Evolutionary conservation across 345 rosid genomes (phyloP).

Genomic region (Corchorus olitorius): DNA sequence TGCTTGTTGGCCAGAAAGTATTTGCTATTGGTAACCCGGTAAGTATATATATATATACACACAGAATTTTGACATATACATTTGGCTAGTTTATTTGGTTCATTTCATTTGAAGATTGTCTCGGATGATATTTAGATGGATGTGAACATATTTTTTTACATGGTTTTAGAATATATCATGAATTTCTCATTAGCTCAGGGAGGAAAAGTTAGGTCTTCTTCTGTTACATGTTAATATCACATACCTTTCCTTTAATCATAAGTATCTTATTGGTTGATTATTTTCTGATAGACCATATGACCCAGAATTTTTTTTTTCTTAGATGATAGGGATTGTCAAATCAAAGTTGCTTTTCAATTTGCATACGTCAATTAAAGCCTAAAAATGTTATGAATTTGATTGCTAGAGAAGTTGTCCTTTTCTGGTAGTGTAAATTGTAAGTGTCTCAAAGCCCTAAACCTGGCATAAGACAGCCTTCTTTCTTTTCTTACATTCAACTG

Average conservation of each 20-base stretch:
- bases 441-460: too few relatives aligned
- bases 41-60: constrained; percentile 37
- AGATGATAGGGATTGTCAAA: neutral
- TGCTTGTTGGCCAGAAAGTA: constrained; percentile 97
- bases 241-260: neutral
- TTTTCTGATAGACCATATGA: neutral
- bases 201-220: neutral
- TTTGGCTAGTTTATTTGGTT: neutral
- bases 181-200: neutral
- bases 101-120: neutral
- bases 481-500: too few relatives aligned
- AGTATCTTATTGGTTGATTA: neutral
- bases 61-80: neutral
- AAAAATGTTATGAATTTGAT: neutral
- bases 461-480: too few relatives aligned
- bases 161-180: neutral
- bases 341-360: neutral
- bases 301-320: neutral
- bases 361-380: neutral
- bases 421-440: neutral
- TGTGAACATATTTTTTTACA: neutral
- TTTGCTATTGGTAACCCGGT: constrained; percentile 97
- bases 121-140: neutral
- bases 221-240: neutral
- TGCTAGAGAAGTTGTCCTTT: neutral